Conservation (phyloP, 805 yeast species). For the Ogataea corticis region DNA sequence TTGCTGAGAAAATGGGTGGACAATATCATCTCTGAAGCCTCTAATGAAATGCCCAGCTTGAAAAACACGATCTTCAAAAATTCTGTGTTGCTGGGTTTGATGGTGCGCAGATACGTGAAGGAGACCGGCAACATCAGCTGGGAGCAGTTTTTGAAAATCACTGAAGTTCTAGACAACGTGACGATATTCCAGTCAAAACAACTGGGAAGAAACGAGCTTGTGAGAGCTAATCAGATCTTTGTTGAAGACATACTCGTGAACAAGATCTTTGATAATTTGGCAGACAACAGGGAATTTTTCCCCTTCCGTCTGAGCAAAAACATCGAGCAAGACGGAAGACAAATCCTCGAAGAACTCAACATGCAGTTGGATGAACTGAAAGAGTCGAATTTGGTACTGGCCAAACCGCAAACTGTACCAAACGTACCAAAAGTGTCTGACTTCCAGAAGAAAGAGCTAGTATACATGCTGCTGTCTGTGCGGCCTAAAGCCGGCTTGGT, state of each 20-base stretch:
- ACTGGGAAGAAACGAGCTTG: background rate
- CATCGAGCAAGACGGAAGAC: slow-evolving; percentile 1
- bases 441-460: slow-evolving; percentile 14
- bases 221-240: background rate
- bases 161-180: slow-evolving; percentile 7
- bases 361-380: slow-evolving; percentile 11
- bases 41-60: background rate
- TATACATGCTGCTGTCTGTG: slow-evolving; percentile 17
- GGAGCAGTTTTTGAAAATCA: slow-evolving; percentile 6
- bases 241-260: slow-evolving; percentile 9
- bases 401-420: background rate
- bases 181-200: slow-evolving; percentile 7
- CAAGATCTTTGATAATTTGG: slow-evolving; percentile 8
- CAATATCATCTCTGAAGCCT: background rate
- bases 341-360: slow-evolving; percentile 7
- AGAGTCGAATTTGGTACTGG: slow-evolving; percentile 3
- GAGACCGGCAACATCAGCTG: slow-evolving; percentile 1
- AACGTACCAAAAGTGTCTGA: background rate
- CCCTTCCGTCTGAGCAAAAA: background rate
- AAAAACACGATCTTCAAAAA: background rate
- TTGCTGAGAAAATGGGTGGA: slow-evolving; percentile 4
- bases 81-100: slow-evolving; percentile 4
- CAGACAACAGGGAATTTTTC: slow-evolving; percentile 10
- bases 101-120: slow-evolving; percentile 5
- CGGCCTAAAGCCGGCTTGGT: slow-evolving; percentile 22